These are phyloP conservation scores for Xylaria sp. DNA, from an alignment of 2,329 filamentous ascomycete genomes.

Conservation along the genomic window DNA sequence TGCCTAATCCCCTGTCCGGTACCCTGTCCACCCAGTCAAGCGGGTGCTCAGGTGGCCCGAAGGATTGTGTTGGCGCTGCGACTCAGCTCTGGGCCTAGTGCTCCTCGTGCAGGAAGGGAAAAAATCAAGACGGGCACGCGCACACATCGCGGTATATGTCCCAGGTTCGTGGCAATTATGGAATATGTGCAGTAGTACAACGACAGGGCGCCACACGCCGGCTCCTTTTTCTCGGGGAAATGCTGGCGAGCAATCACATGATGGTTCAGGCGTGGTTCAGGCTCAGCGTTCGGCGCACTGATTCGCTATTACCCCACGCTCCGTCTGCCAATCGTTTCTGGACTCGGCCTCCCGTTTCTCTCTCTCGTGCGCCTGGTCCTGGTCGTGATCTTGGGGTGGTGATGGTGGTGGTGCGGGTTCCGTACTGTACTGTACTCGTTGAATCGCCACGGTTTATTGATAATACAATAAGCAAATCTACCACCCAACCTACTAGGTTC, in stretches of 20 bases:
- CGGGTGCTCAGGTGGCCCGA: neutral
- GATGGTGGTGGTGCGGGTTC: too few relatives aligned
- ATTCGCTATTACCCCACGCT: slow-evolving; percentile 28
- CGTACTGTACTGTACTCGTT: too few relatives aligned
- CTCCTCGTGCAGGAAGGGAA: neutral
- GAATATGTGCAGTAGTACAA: too few relatives aligned
- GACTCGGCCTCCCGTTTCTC: neutral
- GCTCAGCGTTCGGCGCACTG: slow-evolving; percentile 4
- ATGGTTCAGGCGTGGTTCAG: neutral
- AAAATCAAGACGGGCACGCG: neutral
- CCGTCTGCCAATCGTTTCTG: slow-evolving; percentile 5
- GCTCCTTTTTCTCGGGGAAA: neutral
- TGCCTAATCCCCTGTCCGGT: neutral
- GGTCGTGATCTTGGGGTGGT: too few relatives aligned
- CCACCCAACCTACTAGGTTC: too few relatives aligned
- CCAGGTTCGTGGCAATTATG: too few relatives aligned
- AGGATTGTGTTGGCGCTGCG: neutral
- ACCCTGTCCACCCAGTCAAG: slow-evolving; percentile 1
- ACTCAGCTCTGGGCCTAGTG: neutral
- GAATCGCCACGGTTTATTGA: too few relatives aligned
- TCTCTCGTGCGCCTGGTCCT: slow-evolving; percentile 4
- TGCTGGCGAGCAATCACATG: slow-evolving; percentile 10
- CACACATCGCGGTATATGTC: neutral
- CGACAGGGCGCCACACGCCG: neutral
- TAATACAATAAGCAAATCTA: too few relatives aligned